These are phyloP conservation scores for Musa beccarii DNA, from an alignment of 176 grass and related monocot species.

Conservation along the genomic window DNA sequence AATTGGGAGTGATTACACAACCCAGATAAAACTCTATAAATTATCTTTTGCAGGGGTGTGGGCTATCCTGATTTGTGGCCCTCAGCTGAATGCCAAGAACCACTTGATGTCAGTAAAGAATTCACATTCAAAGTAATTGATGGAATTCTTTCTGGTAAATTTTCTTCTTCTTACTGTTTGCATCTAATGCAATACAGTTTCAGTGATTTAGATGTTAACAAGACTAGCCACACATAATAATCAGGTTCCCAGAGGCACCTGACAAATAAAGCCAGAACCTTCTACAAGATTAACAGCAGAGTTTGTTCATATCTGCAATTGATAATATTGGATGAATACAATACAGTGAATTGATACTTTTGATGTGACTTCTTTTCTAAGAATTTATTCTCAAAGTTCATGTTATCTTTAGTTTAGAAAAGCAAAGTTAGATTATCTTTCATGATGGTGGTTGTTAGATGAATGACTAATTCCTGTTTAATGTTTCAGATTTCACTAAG, in stretches of 20 bases:
- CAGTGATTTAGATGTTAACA: no score
- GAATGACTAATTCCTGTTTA: not conserved
- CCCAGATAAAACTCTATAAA: not conserved
- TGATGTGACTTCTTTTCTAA: not conserved
- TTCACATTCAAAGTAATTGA: slow-evolving; percentile 83
- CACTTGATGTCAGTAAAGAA: slow-evolving; percentile 78
- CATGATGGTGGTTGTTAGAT: not conserved
- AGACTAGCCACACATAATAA: no score
- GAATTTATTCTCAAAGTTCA: not conserved
- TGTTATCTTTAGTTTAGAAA: not conserved
- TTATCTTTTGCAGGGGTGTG: slow-evolving; percentile 47
- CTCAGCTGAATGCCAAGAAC: slow-evolving; percentile 59
- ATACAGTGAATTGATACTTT: no score
- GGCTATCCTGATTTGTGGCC: slow-evolving; percentile 81
- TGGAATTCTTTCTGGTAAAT: slow-evolving; percentile 85
- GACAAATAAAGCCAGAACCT: no score
- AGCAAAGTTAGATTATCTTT: not conserved
- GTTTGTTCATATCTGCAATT: not conserved
- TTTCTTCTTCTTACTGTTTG: not conserved
- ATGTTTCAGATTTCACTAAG: slow-evolving; percentile 87
- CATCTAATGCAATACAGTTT: not conserved
- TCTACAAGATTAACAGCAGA: not conserved
- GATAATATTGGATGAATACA: no score
- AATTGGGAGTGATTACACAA: not conserved
- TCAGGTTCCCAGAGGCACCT: no score